Conservation (phyloP, 202 grass and related monocot species). For the Panicum virgatum region DNA sequence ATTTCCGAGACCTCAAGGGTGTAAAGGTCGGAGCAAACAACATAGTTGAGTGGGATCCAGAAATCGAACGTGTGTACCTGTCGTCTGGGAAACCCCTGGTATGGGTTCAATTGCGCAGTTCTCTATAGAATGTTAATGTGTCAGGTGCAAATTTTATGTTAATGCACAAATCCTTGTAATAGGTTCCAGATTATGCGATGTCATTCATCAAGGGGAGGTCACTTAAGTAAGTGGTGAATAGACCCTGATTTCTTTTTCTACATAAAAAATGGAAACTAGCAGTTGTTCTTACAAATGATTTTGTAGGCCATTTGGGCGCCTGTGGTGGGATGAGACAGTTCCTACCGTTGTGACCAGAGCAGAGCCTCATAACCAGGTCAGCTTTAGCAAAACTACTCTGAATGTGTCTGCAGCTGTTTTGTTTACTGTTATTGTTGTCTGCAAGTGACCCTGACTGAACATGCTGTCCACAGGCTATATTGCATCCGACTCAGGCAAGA, state of each 20-base stretch:
- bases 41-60: constrained; percentile 54
- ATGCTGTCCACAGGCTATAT: constrained; percentile 46
- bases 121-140: neutral
- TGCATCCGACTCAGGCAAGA: constrained; percentile 70
- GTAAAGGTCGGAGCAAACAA: constrained; percentile 76
- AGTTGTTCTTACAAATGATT: neutral
- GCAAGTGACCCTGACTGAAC: neutral
- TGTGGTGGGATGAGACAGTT: constrained; percentile 97
- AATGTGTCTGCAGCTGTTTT: neutral
- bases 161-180: neutral
- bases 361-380: constrained; percentile 86
- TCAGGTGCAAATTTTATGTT: neutral
- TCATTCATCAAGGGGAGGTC: constrained; percentile 75
- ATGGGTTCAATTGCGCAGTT: neutral
- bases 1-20: constrained; percentile 72
- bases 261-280: neutral
- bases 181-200: constrained; percentile 91
- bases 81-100: constrained; percentile 84
- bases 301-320: constrained; percentile 79
- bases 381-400: neutral
- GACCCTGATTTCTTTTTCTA: neutral
- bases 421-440: neutral
- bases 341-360: constrained; percentile 85
- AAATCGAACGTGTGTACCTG: constrained; percentile 46
- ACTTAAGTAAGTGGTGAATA: constrained; percentile 45